A percentile compares a stretch with the other conserved stretches of the same genome.
Evolutionary conservation across 176 grass and related monocot genomes (phyloP).

Genomic region (Oryza longistaminata): DNA sequence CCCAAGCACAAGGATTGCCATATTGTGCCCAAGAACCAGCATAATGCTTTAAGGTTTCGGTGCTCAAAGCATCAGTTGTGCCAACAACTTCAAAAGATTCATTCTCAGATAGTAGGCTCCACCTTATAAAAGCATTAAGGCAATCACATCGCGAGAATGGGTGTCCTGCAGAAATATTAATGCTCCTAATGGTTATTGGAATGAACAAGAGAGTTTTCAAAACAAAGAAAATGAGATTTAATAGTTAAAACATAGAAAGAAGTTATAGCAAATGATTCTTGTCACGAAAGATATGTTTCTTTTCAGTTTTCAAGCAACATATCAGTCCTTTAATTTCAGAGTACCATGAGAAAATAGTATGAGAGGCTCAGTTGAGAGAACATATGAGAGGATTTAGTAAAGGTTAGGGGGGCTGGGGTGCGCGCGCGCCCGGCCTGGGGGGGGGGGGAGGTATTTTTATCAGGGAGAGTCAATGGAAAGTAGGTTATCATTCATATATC

Average conservation of each 20-base stretch:
- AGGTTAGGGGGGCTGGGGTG: background rate
- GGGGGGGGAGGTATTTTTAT: background rate
- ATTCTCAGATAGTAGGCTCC: conserved; percentile 73
- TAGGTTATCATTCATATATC: background rate
- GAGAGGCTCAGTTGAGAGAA: background rate
- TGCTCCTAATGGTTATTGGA: conserved; percentile 29
- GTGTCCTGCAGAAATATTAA: conserved; percentile 55
- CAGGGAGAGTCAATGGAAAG: background rate
- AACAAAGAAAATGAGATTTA: conserved; percentile 1
- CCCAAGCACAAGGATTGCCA: conserved; percentile 70
- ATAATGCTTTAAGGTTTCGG: conserved; percentile 34
- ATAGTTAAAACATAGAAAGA: background rate
- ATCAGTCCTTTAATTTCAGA: background rate
- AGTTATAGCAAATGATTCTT: background rate
- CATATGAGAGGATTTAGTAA: background rate
- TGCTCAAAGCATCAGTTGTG: conserved; percentile 34
- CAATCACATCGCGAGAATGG: conserved; percentile 66
- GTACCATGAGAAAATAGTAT: background rate
- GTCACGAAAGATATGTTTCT: background rate
- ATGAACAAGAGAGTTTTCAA: conserved; percentile 7
- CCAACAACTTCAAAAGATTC: conserved; percentile 70
- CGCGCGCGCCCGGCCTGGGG: too few relatives aligned
- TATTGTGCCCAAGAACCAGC: conserved; percentile 38
- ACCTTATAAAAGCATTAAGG: conserved; percentile 73
- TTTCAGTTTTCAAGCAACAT: background rate